phyloP scores from a whole-genome alignment of 73 alveolate genomes.

The Tetrahymena thermophila region DNA sequence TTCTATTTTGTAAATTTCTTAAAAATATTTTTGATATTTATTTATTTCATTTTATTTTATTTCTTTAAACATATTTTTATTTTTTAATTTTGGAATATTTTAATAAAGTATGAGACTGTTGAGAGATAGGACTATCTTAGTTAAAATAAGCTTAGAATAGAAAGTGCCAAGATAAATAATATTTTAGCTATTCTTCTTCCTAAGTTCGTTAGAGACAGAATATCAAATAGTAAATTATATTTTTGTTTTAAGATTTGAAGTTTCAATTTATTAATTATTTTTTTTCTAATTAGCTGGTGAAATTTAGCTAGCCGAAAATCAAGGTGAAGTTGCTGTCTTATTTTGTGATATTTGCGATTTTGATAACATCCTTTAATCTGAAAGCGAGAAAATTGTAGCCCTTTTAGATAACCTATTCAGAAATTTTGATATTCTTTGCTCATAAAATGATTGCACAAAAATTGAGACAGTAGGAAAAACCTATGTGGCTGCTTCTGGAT shows the following conservation, averaged over 20 bases:
- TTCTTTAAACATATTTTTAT: too few relatives aligned
- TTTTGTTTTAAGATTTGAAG: background rate
- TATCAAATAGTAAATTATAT: background rate
- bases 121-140: background rate
- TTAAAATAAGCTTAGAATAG: conserved; percentile 3
- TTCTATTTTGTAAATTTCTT: too few relatives aligned
- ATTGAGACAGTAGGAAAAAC: conserved; percentile 85
- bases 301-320: conserved; percentile 59
- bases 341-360: conserved; percentile 70
- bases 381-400: conserved; percentile 43
- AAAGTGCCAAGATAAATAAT: conserved; percentile 11
- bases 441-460: conserved; percentile 31
- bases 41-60: background rate
- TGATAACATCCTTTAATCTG: conserved; percentile 37
- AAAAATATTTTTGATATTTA: too few relatives aligned
- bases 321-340: conserved; percentile 67
- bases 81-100: background rate
- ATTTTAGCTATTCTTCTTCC: conserved; percentile 27
- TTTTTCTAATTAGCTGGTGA: conserved; percentile 40
- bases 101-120: background rate
- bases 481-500: conserved; percentile 59
- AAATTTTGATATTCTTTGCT: conserved; percentile 65
- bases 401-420: conserved; percentile 61
- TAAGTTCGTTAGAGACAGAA: conserved; percentile 28
- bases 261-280: conserved; percentile 16